phyloP scores from a whole-genome alignment of 768 basidiomycete genomes.

The Pleurotus cornucopiae region DNA sequence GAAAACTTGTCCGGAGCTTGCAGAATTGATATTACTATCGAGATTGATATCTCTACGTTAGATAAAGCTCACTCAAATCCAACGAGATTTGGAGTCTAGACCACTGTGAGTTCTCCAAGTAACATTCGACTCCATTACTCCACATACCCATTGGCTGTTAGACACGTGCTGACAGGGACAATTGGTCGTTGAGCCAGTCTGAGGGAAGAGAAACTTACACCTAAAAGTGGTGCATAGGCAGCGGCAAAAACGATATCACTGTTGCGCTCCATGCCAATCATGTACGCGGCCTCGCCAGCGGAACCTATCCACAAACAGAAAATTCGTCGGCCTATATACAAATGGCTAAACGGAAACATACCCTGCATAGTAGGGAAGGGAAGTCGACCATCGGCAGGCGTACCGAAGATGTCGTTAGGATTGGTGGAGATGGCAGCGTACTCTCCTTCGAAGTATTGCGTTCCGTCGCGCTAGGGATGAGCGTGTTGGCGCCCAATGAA shows the following conservation, averaged over 20 bases:
- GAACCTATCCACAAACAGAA: constrained; percentile 28
- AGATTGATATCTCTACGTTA: neutral
- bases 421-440: constrained; percentile 61
- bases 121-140: neutral
- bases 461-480: constrained; percentile 46
- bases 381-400: constrained; percentile 39
- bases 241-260: constrained; percentile 47
- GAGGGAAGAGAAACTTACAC: constrained; percentile 23
- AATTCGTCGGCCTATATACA: too few species aligned
- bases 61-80: constrained; percentile 48
- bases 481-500: neutral
- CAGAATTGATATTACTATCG: neutral
- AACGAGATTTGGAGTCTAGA: constrained; percentile 53
- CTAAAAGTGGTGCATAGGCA: constrained; percentile 58
- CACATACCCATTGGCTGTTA: constrained; percentile 50
- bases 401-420: constrained; percentile 41
- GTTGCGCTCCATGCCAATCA: constrained; percentile 62
- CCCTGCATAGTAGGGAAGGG: constrained; percentile 52
- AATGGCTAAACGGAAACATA: constrained; percentile 18
- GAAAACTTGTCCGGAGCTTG: constrained; percentile 48
- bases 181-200: constrained; percentile 2
- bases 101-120: neutral
- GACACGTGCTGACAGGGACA: constrained; percentile 38
- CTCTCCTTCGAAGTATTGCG: constrained; percentile 63
- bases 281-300: constrained; percentile 59